Percentiles rank a stretch among this genome's conserved stretches.
These are phyloP conservation scores for Auricularia auricula-judae DNA, from an alignment of 768 basidiomycete genomes.

Conservation along the genomic window DNA sequence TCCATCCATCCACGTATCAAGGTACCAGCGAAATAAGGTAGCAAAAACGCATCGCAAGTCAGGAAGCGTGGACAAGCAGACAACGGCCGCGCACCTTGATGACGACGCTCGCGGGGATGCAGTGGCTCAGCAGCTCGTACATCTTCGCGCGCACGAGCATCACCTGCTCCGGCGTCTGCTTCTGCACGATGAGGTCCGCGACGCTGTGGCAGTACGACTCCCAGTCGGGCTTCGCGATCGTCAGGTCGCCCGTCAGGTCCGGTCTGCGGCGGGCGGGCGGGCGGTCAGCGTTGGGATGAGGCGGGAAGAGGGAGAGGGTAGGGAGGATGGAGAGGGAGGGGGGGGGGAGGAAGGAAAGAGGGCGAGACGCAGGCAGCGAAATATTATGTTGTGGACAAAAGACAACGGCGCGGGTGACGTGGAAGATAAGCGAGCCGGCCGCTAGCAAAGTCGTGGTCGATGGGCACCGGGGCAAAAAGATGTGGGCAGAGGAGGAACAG, in stretches of 20 bases:
- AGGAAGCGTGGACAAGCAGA: not conserved
- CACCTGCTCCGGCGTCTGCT: constrained; percentile 80
- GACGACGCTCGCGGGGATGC: constrained; percentile 87
- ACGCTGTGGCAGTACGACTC: constrained; percentile 93
- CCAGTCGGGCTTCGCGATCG: constrained; percentile 98
- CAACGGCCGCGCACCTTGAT: constrained; percentile 53
- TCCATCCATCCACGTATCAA: too few species aligned
- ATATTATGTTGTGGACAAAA: too few species aligned
- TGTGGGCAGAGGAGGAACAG: too few species aligned
- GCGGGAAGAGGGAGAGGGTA: not conserved
- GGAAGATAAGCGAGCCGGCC: too few species aligned
- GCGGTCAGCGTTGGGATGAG: too few species aligned
- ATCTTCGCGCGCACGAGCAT: constrained; percentile 89
- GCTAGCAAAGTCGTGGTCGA: too few species aligned
- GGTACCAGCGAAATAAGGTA: not conserved
- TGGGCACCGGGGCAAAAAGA: too few species aligned
- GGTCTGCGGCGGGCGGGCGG: constrained; percentile 34
- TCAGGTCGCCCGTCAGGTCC: constrained; percentile 67
- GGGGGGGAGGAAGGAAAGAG: too few species aligned
- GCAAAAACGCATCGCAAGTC: constrained; percentile 1
- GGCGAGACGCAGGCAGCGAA: too few species aligned
- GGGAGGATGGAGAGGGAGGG: too few species aligned
- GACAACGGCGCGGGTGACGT: too few species aligned
- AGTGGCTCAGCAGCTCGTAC: constrained; percentile 92
- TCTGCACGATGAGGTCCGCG: constrained; percentile 77